Evolutionary conservation across 352 stramenopile genomes (phyloP), one percentile per base, ranked within the genome.

Genomic region (Albugo candida): DNA sequence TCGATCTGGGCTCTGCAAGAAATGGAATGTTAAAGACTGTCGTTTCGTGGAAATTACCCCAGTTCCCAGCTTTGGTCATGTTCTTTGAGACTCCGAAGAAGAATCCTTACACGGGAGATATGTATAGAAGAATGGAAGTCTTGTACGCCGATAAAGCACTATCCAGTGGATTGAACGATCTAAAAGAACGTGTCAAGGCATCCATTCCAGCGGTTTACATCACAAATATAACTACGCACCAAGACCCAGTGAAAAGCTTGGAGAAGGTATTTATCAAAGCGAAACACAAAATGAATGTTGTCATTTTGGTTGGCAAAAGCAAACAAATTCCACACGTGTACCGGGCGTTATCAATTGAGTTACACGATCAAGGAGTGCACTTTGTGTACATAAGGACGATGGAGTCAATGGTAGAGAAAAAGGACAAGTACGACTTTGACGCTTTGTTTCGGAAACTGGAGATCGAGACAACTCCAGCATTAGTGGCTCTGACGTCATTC

Each of bases 51-150:
- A 67, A 65, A 41, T 40, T 80, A 13, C 49, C 51, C 0, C 53
- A 54, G 2, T 49, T 77, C 0, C 75, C 75, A 1, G 66, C 64
- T 18, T 49, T 88, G 8, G 49, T 83, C 2, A 35, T 81, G 18
- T 83, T 79, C 55, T 69, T 62, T 41, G 72, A 79, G 24, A 51
- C 49, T 18, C 75, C 75, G 0, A 69, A 81, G 24, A 53, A 65
- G 58, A 88, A 88, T 46, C 75, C 75, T 8, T 88, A 88, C 54
- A 83, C 72, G 14, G 61, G 64, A 13, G 66, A 67, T 42, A 44
- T 64, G 47, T 88, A 85, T 45, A 61, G 75, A 39, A 60, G 76
- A 35, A 53, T 71, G 12, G 52, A 58, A 37, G 36, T 65, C 13
- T 47, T 47, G 17, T 58, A 72, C 13, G 49, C 24, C 3, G 24